phyloP scores from a whole-genome alignment of 441 rosid species.

The Erysimum cheiri region DNA sequence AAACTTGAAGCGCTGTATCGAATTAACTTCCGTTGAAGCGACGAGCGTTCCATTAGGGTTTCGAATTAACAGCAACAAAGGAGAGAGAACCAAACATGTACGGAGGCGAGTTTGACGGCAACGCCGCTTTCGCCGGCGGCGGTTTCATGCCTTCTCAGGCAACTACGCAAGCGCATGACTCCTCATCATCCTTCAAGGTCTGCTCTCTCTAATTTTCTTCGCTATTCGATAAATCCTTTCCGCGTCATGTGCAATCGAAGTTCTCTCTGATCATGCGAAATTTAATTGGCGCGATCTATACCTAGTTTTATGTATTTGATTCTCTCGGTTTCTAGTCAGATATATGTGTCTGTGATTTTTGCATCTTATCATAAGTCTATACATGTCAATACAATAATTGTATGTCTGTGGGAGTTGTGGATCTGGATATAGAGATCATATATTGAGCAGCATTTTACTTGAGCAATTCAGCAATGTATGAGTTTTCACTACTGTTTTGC shows the following conservation, averaged over 20 bases:
- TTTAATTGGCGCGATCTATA: not conserved
- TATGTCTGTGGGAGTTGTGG: conserved; percentile 13
- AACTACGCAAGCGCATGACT: conserved; percentile 53
- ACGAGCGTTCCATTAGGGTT: conserved; percentile 35
- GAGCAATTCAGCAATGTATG: not conserved
- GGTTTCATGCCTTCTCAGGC: conserved; percentile 91
- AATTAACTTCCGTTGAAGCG: conserved; percentile 28
- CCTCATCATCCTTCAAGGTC: conserved; percentile 62
- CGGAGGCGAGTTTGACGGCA: conserved; percentile 73
- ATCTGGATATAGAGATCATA: conserved; percentile 9
- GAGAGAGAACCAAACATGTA: conserved; percentile 31
- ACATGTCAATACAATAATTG: not conserved
- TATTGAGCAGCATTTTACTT: conserved; percentile 16
- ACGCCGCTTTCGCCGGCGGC: conserved; percentile 87
- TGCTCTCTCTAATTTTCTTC: conserved; percentile 11
- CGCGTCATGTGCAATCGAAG: conserved; percentile 12
- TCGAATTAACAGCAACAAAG: conserved; percentile 10
- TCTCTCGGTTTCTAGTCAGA: conserved; percentile 12
- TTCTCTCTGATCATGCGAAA: not conserved
- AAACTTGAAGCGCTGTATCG: not conserved
- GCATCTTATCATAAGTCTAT: conserved; percentile 3
- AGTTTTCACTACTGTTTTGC: conserved; percentile 39
- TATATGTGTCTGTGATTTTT: not conserved
- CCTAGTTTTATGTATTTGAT: conserved; percentile 2
- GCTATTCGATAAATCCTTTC: not conserved